phyloP scores from a whole-genome alignment of 2,329 filamentous ascomycete species.

The Elsinoe perseae region DNA sequence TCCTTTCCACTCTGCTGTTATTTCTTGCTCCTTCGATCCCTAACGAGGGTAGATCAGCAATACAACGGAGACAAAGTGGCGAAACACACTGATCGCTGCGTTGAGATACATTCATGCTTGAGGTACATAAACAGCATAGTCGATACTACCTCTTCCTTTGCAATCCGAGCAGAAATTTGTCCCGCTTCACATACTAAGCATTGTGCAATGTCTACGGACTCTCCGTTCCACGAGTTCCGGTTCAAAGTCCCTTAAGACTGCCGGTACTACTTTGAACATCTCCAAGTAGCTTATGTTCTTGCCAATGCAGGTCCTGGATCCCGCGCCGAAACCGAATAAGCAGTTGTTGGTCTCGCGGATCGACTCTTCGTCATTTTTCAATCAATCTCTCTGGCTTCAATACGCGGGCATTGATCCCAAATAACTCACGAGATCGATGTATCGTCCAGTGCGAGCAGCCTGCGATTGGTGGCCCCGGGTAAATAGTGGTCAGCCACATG shows the following conservation, averaged over 20 bases:
- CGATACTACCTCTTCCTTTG: too few species aligned
- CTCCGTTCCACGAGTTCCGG: not conserved
- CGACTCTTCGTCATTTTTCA: constrained; percentile 29
- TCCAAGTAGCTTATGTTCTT: constrained; percentile 26
- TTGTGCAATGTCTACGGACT: not conserved
- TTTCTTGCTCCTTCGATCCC: too few species aligned
- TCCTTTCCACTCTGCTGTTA: too few species aligned
- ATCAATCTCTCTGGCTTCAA: constrained; percentile 44
- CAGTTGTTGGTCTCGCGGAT: constrained; percentile 20
- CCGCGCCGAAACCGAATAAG: constrained; percentile 29
- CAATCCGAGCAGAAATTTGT: not conserved
- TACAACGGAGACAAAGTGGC: too few species aligned
- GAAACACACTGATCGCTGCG: too few species aligned
- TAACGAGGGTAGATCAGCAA: too few species aligned
- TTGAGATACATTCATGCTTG: too few species aligned
- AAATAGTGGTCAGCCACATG: constrained; percentile 28
- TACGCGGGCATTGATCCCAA: constrained; percentile 30
- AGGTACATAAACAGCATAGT: too few species aligned
- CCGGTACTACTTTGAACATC: constrained; percentile 35
- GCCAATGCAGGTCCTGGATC: constrained; percentile 31
- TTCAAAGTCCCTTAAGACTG: not conserved
- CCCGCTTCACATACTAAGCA: not conserved
- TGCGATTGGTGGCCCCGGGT: constrained; percentile 34
- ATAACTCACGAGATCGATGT: constrained; percentile 35
- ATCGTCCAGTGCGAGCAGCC: constrained; percentile 40